Evolutionary conservation across 2,329 filamentous ascomycete species (phyloP), one percentile per base, ranked within the genome.

Genomic region (Pseudogymnoascus sp.): DNA sequence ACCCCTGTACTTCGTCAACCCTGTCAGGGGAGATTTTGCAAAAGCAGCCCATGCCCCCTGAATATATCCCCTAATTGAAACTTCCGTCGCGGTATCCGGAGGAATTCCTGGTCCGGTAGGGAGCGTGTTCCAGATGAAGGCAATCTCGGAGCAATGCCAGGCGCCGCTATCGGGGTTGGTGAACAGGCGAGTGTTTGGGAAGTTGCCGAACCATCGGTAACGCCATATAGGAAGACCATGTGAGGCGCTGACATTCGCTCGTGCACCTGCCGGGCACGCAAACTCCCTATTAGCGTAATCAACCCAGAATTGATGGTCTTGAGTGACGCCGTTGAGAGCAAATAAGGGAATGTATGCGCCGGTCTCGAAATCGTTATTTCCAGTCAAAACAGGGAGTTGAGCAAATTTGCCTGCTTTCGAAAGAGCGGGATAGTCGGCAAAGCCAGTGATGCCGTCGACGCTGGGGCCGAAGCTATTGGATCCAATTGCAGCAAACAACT

Each of bases 31-130:
- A 66, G 77, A 69, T 62, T 75, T 77, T 11, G 76, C 75, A 66
- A 78, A 78, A 1, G 74, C 67, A 0, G 75, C 71, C 76, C 76
- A 78, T 7, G 76, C 76, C 1, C 72, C 71, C 12, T 73, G 70
- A 61, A 77, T 70, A 38, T 75, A 77, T 23, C 69, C 66, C 23
- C 68, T 72, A 5, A 77, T 69, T 5, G 64, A 66, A 37, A 69
- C 66, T 62, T 77, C 69, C 50, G 69, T 69, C 6, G 61, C 16
- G 0, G 73, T 75, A 31, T 71, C 67, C 0, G 67, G 61, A 1
- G 69, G 56, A 1, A 69, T 64, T 18, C 42, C 21, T 34, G 37
- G 18, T 0, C 62, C 18, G 2, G 31, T 60, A 16, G 70, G 67
- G 10, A 64, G 67, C 0, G 70, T 75, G 59, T 73, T 70, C 61